Conservation (phyloP, 148 eudicot genomes). For the Vaccinium myrtillus region DNA sequence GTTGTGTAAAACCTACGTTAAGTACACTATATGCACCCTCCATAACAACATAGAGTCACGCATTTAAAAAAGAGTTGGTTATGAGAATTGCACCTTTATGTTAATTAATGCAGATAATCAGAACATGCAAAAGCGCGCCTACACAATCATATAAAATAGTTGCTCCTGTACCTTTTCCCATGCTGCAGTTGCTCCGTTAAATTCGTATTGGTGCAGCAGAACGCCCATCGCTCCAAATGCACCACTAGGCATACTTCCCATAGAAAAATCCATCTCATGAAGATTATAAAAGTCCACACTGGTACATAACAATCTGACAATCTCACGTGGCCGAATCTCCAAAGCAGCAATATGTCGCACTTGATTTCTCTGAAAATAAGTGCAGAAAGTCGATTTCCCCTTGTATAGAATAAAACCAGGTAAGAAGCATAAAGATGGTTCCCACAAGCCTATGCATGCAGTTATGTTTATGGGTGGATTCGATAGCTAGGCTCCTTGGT, state of each 20-base stretch:
- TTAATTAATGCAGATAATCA: too few relatives aligned
- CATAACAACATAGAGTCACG: not conserved
- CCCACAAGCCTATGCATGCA: conserved; percentile 70
- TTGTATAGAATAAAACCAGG: not conserved
- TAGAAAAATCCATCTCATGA: conserved; percentile 80
- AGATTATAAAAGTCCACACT: conserved; percentile 62
- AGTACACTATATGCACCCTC: not conserved
- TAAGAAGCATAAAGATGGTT: conserved; percentile 8
- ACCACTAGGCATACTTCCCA: conserved; percentile 62
- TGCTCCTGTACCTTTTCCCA: conserved; percentile 94
- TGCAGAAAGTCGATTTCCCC: conserved; percentile 8
- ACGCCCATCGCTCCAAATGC: conserved; percentile 87
- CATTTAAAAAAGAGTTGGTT: too few relatives aligned
- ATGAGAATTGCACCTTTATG: too few relatives aligned
- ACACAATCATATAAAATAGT: too few relatives aligned
- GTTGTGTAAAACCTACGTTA: not conserved
- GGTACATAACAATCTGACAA: conserved; percentile 58
- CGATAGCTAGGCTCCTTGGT: conserved; percentile 53
- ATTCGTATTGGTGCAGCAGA: conserved; percentile 78
- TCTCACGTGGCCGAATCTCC: conserved; percentile 84
- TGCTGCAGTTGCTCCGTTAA: conserved; percentile 90
- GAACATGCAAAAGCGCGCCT: too few relatives aligned
- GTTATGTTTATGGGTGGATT: conserved; percentile 86
- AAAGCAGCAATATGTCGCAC: conserved; percentile 86
- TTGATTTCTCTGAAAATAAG: conserved; percentile 89